phyloP scores from a whole-genome alignment of 306 rosid genomes.

The Sesbania bispinosa region DNA sequence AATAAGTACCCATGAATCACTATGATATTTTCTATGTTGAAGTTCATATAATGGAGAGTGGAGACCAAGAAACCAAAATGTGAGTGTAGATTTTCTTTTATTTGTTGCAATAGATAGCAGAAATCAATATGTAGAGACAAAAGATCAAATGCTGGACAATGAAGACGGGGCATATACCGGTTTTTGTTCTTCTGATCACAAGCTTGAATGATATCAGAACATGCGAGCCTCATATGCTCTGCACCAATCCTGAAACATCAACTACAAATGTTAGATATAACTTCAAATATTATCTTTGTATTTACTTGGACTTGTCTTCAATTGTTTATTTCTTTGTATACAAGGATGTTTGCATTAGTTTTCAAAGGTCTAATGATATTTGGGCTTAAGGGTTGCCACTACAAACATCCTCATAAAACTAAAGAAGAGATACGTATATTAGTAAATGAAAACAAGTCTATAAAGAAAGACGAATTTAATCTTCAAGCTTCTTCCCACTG shows the following conservation, averaged over 20 bases:
- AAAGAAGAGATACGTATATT: background rate
- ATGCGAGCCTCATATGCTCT: constrained; percentile 43
- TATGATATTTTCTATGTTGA: too few species aligned
- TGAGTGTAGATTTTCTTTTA: background rate
- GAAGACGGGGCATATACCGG: constrained; percentile 27
- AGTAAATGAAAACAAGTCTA: background rate
- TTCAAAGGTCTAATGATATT: too few species aligned
- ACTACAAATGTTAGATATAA: constrained; percentile 7
- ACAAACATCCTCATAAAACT: background rate
- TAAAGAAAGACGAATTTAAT: background rate
- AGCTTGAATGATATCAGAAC: constrained; percentile 43
- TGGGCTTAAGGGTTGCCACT: background rate
- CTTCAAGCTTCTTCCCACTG: background rate
- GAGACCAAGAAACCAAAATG: too few species aligned
- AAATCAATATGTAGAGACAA: background rate
- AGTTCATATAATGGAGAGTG: too few species aligned
- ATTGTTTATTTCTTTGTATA: too few species aligned
- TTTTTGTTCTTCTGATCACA: constrained; percentile 34
- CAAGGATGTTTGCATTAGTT: too few species aligned
- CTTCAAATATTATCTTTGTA: too few species aligned
- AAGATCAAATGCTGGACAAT: background rate
- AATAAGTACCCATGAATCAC: background rate
- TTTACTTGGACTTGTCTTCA: too few species aligned
- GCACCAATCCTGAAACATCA: constrained; percentile 58
- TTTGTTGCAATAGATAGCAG: background rate